These are phyloP conservation scores for Auricularia sp. DNA, from an alignment of 768 basidiomycete genomes.

Conservation along the genomic window DNA sequence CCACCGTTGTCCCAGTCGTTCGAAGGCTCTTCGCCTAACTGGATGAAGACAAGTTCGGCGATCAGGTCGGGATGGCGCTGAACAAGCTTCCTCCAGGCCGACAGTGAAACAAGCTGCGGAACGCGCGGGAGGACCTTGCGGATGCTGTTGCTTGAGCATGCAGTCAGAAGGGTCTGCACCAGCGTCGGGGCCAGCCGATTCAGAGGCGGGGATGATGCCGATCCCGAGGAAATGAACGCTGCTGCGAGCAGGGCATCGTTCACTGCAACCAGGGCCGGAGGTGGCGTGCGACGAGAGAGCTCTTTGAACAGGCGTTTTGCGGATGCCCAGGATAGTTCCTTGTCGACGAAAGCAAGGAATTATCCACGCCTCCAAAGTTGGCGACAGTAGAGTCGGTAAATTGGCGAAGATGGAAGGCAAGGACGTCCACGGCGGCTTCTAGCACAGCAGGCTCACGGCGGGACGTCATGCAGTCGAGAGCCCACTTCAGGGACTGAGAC, in stretches of 20 bases:
- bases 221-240: not conserved
- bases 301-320: not conserved
- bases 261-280: not conserved
- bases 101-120: not conserved
- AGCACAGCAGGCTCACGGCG: not conserved
- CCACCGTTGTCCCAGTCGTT: not conserved
- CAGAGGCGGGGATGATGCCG: not conserved
- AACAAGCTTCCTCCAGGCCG: not conserved
- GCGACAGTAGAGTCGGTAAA: not conserved
- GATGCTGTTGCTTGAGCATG: not conserved
- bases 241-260: not conserved
- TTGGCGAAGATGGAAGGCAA: not conserved
- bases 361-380: not conserved
- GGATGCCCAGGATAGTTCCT: not conserved
- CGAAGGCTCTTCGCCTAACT: not conserved
- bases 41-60: not conserved
- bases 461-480: not conserved
- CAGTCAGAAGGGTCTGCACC: not conserved
- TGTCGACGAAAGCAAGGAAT: not conserved
- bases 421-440: not conserved
- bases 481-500: not conserved
- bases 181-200: not conserved
- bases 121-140: not conserved
- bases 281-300: not conserved
- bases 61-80: not conserved